A percentile compares a stretch with the other conserved stretches of the same genome.
phyloP scores from a whole-genome alignment of 2,329 filamentous ascomycete species.

The Akanthomyces uredinophilus region DNA sequence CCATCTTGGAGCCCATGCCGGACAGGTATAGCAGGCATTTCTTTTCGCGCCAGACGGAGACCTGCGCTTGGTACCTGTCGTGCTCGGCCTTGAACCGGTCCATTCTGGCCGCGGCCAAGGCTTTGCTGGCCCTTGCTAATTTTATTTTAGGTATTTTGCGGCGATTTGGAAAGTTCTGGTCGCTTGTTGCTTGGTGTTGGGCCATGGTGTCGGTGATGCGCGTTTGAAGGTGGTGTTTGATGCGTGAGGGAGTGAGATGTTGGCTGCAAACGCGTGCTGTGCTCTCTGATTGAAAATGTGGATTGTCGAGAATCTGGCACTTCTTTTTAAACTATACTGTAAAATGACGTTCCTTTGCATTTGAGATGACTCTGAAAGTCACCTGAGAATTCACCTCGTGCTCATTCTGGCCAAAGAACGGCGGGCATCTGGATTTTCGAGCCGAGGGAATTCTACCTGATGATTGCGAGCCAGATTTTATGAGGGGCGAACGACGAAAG shows the following conservation, averaged over 20 bases:
- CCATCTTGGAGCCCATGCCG: background rate
- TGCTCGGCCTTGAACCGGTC: too few species aligned
- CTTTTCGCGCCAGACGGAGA: background rate
- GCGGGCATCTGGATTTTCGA: too few species aligned
- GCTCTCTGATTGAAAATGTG: too few species aligned
- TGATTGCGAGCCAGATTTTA: too few species aligned
- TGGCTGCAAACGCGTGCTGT: background rate
- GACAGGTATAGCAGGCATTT: background rate
- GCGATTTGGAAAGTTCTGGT: fast-evolving
- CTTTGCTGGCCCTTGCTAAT: background rate
- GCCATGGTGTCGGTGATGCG: background rate
- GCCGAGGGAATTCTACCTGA: too few species aligned
- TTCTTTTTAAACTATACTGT: too few species aligned
- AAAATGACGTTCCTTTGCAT: too few species aligned
- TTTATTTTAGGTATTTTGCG: background rate
- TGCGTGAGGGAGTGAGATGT: background rate
- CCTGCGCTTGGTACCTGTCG: background rate
- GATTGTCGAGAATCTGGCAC: too few species aligned
- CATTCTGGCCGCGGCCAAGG: background rate
- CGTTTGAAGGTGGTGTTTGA: background rate
- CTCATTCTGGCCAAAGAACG: too few species aligned
- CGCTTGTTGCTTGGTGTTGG: background rate
- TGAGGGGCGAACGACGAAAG: too few species aligned
- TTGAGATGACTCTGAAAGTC: too few species aligned
- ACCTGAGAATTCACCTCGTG: too few species aligned